Evolutionary conservation across 2,329 filamentous ascomycete genomes (phyloP), one percentile per base, ranked within the genome.

Genomic region (Dissoconium aciculare): DNA sequence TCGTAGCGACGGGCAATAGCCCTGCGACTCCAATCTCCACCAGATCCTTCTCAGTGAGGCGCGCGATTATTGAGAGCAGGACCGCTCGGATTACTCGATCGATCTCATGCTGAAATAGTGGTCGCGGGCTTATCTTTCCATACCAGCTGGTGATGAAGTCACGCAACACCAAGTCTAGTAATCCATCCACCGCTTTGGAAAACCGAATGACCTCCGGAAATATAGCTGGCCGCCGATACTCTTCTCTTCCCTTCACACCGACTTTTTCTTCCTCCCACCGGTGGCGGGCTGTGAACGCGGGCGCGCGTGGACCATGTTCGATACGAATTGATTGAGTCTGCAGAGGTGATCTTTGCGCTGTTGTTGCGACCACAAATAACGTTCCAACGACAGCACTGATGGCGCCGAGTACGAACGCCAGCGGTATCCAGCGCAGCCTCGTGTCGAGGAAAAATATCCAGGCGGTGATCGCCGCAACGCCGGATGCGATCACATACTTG

Each of bases 101-200:
- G 35, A 95, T 77, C 56, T 93, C 78, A 52, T 93, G 78, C 34
- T 77, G 64, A 46, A 98, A 98, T 0, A 70, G 67, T 2, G 77
- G 73, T 46, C 78, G 83, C 39, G 66, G 68, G 59, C 82, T 93
- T 50, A 98, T 94, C 47, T 74, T 70, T 17, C 66, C 68, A 55
- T 94, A 95, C 89, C 89, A 98, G 27, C 76, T 77, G 35, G 69
- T 71, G 34, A 98, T 72, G 52, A 92, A 94, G 53, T 94, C 83
- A 40, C 80, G 70, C 40, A 83, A 57, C 31, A 92, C 70, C 31
- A 84, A 62, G 30, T 76, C 71, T 26, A 98, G 67, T 17, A 95
- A 58, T 31, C 74, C 69, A 55, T 94, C 83, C 41, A 95, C 60
- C 27, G 78, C 78, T 45, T 75, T 70, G 9, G 84, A 91, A 32